Evolutionary conservation across 2,329 filamentous ascomycete genomes (phyloP).

Genomic region (Aspergillaceae sp.): DNA sequence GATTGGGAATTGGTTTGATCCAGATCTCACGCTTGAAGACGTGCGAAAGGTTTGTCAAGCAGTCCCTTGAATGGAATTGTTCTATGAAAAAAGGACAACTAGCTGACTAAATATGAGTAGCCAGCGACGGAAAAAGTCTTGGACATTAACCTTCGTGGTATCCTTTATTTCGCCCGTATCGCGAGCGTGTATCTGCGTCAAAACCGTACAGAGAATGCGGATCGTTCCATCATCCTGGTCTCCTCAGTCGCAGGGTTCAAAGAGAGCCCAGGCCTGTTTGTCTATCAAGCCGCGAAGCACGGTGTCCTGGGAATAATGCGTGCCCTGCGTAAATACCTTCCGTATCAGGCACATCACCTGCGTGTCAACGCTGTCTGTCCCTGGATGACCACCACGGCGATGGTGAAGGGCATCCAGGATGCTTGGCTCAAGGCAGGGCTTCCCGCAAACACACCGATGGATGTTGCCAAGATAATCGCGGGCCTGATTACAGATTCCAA

Average conservation of each 20-base stretch:
- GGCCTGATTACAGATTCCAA: conserved; percentile 26
- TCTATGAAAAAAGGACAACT: too few species aligned
- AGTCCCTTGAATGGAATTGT: too few species aligned
- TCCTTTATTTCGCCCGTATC: conserved; percentile 41
- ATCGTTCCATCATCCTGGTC: conserved; percentile 38
- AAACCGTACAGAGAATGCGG: conserved; percentile 21
- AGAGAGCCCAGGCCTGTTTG: conserved; percentile 39
- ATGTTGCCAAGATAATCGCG: conserved; percentile 34
- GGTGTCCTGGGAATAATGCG: conserved; percentile 45
- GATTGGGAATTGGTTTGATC: conserved; percentile 39
- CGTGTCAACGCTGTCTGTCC: conserved; percentile 40
- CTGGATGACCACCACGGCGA: conserved; percentile 35
- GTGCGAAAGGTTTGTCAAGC: conserved; percentile 29
- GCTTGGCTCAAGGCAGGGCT: conserved; percentile 31
- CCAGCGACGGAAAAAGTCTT: conserved; percentile 31
- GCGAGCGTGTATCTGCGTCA: conserved; percentile 44
- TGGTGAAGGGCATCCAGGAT: conserved; percentile 28
- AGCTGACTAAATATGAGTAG: conserved; percentile 4
- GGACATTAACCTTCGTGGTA: conserved; percentile 42
- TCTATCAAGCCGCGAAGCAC: conserved; percentile 44
- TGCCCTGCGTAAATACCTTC: conserved; percentile 31
- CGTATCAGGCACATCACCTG: conserved; percentile 28
- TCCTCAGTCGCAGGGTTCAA: conserved; percentile 43
- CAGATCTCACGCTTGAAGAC: conserved; percentile 35
- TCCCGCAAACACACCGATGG: conserved; percentile 32